phyloP scores from a whole-genome alignment of 345 rosid genomes.

The Populus euphratica region DNA sequence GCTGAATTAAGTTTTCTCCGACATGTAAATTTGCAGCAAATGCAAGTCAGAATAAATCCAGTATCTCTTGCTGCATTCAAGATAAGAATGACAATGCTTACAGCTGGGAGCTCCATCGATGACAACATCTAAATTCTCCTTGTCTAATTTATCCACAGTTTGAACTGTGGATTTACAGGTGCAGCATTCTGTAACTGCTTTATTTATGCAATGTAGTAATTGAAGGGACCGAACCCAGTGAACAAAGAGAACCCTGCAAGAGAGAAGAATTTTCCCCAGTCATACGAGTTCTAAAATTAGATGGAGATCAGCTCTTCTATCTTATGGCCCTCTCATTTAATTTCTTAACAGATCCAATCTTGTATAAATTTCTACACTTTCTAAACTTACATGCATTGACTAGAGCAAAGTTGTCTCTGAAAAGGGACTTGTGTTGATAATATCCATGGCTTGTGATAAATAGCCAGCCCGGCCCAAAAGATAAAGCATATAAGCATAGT shows the following conservation, averaged over 20 bases:
- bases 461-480: constrained; percentile 31
- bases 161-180: neutral
- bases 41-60: neutral
- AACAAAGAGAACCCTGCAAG: neutral
- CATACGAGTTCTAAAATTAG: constrained; percentile 4
- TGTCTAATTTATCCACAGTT: too few relatives aligned
- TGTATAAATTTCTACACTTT: constrained; percentile 31
- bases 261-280: neutral
- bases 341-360: constrained; percentile 23
- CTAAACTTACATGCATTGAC: constrained; percentile 26
- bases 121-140: neutral
- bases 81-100: neutral
- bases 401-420: constrained; percentile 23
- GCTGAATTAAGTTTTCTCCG: too few relatives aligned
- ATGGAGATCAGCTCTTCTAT: constrained; percentile 8
- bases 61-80: neutral
- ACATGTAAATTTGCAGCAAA: too few relatives aligned
- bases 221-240: neutral
- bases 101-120: neutral
- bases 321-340: constrained; percentile 18
- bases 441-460: constrained; percentile 25
- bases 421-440: constrained; percentile 24
- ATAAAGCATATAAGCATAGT: constrained; percentile 33
- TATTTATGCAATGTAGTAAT: neutral
- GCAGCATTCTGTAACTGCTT: neutral